A percentile compares a stretch with the other conserved stretches of the same genome.
These are phyloP conservation scores for Megacollybia marginata DNA, from an alignment of 768 basidiomycete genomes.

Conservation along the genomic window DNA sequence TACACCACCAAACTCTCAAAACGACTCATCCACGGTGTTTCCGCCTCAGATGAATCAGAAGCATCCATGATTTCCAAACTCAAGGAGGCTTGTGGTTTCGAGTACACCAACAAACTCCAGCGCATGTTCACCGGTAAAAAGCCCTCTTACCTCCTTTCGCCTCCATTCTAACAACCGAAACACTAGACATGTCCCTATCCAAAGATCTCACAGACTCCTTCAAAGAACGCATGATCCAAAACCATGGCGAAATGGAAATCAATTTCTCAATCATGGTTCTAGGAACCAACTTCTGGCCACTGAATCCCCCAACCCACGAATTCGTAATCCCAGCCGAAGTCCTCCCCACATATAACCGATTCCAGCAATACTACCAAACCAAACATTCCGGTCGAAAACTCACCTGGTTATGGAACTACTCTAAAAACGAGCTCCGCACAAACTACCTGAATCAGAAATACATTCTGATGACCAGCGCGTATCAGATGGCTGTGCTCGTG, in stretches of 20 bases:
- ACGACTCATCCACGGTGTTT: slow-evolving; percentile 85
- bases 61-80: slow-evolving; percentile 97
- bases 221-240: slow-evolving; percentile 86
- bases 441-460: slow-evolving; percentile 94
- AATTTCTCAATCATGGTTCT: slow-evolving; percentile 92
- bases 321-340: slow-evolving; percentile 89
- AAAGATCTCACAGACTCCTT: slow-evolving; percentile 94
- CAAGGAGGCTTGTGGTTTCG: slow-evolving; percentile 94
- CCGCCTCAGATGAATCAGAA: slow-evolving; percentile 93
- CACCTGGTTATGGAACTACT: slow-evolving; percentile 98
- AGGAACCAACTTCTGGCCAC: slow-evolving; percentile 94
- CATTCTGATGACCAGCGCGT: slow-evolving; percentile 91
- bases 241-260: slow-evolving; percentile 81
- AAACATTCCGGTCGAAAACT: slow-evolving; percentile 93
- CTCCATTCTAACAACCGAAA: not conserved
- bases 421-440: slow-evolving; percentile 92
- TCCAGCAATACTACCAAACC: slow-evolving; percentile 87
- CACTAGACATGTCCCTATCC: slow-evolving; percentile 84
- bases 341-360: slow-evolving; percentile 80
- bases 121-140: slow-evolving; percentile 95
- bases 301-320: slow-evolving; percentile 75
- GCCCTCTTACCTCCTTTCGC: slow-evolving; percentile 5
- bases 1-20: slow-evolving; percentile 90
- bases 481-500: slow-evolving; percentile 87
- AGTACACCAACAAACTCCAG: slow-evolving; percentile 93